Conservation (phyloP, 1,284 basidiomycete species). For the Puccinia horiana region DNA sequence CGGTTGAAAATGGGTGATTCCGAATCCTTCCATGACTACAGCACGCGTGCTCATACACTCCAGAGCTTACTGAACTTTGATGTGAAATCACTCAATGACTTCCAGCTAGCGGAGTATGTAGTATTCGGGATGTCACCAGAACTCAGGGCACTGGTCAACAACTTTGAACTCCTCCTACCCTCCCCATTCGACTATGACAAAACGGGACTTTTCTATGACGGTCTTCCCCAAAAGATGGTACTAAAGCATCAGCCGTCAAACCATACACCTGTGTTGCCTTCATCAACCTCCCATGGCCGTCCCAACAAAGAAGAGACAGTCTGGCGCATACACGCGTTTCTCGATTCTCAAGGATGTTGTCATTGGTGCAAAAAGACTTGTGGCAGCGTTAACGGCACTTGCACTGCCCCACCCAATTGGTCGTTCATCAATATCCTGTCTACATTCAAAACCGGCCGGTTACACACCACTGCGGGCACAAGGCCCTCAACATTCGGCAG, state of each 20-base stretch:
- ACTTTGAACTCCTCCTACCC: not conserved
- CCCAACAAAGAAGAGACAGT: not conserved
- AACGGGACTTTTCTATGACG: not conserved
- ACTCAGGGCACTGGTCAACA: not conserved
- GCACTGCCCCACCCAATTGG: not conserved
- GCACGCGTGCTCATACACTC: not conserved
- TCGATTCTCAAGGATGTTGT: not conserved
- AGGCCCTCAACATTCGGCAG: no score
- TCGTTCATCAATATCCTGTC: not conserved
- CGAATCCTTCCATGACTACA: not conserved
- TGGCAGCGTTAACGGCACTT: not conserved
- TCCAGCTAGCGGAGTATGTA: not conserved
- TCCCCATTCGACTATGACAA: not conserved
- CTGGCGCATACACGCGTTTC: conserved; percentile 22
- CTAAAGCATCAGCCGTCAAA: not conserved
- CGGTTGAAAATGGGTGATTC: not conserved
- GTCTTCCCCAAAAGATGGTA: no score
- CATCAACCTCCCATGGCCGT: not conserved
- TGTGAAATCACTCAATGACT: not conserved
- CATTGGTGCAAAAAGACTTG: conserved; percentile 19
- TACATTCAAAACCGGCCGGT: not conserved
- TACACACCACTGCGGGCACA: not conserved
- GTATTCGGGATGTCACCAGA: not conserved
- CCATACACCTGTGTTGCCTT: not conserved
- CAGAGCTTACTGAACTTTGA: conserved; percentile 22